Percentiles rank a stretch among this genome's conserved stretches.
Conservation (phyloP, 2,329 filamentous ascomycete species). For the Cercospora sp. region DNA sequence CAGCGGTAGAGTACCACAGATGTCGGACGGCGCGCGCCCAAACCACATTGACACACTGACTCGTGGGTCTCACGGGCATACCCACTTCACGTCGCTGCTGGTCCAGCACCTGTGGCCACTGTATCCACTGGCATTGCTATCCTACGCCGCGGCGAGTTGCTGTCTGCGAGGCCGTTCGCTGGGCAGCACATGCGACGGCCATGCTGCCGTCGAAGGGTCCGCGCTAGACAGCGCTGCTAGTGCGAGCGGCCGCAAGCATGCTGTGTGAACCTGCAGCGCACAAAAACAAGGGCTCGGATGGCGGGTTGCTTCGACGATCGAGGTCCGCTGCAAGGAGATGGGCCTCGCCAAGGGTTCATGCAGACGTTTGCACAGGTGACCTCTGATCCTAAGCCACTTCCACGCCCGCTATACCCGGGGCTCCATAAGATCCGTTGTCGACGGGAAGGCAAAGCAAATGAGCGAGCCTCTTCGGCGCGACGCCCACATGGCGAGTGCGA, state of each 20-base stretch:
- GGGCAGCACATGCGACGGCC: not conserved
- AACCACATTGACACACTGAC: not conserved
- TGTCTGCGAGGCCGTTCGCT: not conserved
- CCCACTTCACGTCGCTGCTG: not conserved
- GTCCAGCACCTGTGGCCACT: not conserved
- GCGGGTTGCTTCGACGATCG: not conserved
- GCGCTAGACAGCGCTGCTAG: constrained; percentile 1
- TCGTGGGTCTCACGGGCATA: not conserved
- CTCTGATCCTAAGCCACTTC: not conserved
- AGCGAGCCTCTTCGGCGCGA: not conserved
- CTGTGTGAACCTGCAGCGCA: not conserved
- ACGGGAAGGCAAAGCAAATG: constrained; percentile 7
- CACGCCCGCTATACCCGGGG: not conserved
- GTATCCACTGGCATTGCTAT: not conserved
- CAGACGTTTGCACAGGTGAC: constrained; percentile 1
- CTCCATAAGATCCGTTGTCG: not conserved
- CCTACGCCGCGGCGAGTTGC: not conserved
- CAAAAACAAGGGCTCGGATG: not conserved
- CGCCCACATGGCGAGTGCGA: not conserved
- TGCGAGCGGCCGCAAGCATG: not conserved
- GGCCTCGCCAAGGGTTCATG: constrained; percentile 5
- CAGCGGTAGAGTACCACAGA: not conserved
- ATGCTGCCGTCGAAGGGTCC: not conserved
- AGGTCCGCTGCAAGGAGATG: constrained; percentile 4
- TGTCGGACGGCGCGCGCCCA: not conserved